phyloP scores from a whole-genome alignment of 257 asterid species.

The Solanum paucissectum region DNA sequence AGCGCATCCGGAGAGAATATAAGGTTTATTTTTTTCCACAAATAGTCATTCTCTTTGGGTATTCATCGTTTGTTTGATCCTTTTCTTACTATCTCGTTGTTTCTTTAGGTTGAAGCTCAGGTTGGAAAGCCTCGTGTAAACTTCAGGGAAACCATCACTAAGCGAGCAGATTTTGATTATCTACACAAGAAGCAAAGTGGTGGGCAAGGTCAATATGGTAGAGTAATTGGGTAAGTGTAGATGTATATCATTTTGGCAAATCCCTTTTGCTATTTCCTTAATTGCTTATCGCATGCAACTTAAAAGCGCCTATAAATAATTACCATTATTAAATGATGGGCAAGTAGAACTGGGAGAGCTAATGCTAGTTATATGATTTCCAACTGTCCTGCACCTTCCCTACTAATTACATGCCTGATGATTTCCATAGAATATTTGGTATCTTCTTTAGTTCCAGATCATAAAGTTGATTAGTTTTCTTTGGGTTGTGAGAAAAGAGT shows the following conservation, averaged over 20 bases:
- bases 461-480: not conserved
- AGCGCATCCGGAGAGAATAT: slow-evolving; percentile 94
- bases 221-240: slow-evolving; percentile 73
- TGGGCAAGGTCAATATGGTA: slow-evolving; percentile 97
- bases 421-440: not conserved
- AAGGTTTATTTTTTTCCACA: slow-evolving; percentile 39
- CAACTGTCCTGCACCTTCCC: not conserved
- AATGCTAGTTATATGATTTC: not conserved
- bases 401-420: not conserved
- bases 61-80: not conserved
- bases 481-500: not conserved
- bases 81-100: slow-evolving; percentile 7
- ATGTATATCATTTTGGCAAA: not conserved
- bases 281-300: not conserved
- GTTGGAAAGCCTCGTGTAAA: slow-evolving; percentile 99
- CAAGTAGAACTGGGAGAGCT: not conserved
- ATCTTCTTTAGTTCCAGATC: not conserved
- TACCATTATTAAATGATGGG: not conserved
- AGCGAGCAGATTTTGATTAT: slow-evolving; percentile 88
- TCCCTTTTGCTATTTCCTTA: not conserved
- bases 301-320: not conserved
- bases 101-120: slow-evolving; percentile 76
- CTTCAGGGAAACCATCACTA: slow-evolving; percentile 94
- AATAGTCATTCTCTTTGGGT: not conserved
- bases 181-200: slow-evolving; percentile 98